Percentiles rank a stretch among this genome's conserved stretches.
phyloP scores from a whole-genome alignment of 106 monocot species.

The Chionographis japonica region DNA sequence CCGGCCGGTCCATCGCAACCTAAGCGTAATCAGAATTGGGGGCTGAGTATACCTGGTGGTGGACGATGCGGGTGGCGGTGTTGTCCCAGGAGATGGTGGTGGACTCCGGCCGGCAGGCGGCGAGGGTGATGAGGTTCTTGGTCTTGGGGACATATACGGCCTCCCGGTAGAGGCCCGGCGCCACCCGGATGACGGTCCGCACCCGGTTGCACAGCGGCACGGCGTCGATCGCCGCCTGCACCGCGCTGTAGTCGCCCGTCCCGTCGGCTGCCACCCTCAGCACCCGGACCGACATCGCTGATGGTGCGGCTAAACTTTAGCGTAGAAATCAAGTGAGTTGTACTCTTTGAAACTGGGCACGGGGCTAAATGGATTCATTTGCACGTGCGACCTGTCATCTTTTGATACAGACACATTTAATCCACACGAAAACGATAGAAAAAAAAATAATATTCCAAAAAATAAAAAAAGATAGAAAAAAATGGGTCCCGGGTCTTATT shows the following conservation, averaged over 20 bases:
- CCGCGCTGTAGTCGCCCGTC: constrained; percentile 32
- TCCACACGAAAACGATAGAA: too few relatives aligned
- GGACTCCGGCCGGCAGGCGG: constrained; percentile 47
- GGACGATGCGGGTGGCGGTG: constrained; percentile 70
- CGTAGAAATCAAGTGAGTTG: too few relatives aligned
- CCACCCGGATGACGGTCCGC: constrained; percentile 62
- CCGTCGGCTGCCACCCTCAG: constrained; percentile 42
- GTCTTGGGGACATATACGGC: constrained; percentile 90
- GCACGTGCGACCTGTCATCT: too few relatives aligned
- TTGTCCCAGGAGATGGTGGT: constrained; percentile 89
- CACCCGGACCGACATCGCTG: constrained; percentile 7
- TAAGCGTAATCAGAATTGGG: too few relatives aligned
- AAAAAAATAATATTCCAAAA: too few relatives aligned
- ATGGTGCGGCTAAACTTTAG: too few relatives aligned
- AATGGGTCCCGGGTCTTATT: too few relatives aligned
- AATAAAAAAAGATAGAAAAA: too few relatives aligned
- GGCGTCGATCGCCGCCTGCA: constrained; percentile 85
- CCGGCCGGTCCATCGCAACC: too few relatives aligned
- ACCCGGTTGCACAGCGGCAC: constrained; percentile 71
- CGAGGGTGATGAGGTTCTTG: constrained; percentile 86
- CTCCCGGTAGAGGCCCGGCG: constrained; percentile 70
- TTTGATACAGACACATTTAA: too few relatives aligned
- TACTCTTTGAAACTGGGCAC: too few relatives aligned
- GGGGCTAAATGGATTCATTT: too few relatives aligned
- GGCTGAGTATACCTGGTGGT: constrained; percentile 56